Evolutionary conservation across 1,284 basidiomycete species (phyloP), one percentile per base, ranked within the genome.

Genomic region (Tetrapyrgos nigripes): DNA sequence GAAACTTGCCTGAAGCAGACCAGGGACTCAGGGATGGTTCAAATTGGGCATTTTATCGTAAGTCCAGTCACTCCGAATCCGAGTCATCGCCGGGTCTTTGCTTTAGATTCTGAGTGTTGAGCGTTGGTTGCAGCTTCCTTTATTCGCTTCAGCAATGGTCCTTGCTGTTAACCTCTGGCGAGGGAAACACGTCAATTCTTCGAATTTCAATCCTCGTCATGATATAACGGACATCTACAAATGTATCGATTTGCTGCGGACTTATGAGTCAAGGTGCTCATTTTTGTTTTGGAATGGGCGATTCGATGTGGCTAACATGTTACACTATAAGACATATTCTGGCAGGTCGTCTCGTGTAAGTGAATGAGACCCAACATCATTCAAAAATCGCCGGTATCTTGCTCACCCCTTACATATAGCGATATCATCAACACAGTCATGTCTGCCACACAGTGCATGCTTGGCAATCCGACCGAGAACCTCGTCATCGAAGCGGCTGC

Each of bases 141-240:
- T 61, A 14, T 58, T 59, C 27, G 62, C 46, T 31, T 57, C 44
- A 2, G 86, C 82, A 0, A 80, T 91, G 28, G 83, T 93, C 10
- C 79, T 93, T 3, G 73, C 93, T 40, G 78, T 94, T 59, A 89
- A 86, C 62, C 83, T 91, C 23, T 92, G 90, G 83, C 83, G 85
- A 17, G 84, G 84, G 14, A 84, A 81, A 67, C 80, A 82, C 55
- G 79, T 83, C 13, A 83, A 84, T 2, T 70, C 81, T 11, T 23
- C 46, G 26, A 69, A 73, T 6, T 74, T 70, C 2, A 84, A 90
- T 62, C 76, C 81, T 1, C 75, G 79, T 35, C 82, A 84, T 61
- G 85, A 88, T 59, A 80, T 87, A 71, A 76, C 76, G 48, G 86
- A 92, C 63, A 84, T 93, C 29, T 76, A 85, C 57, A 85, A 84